Percentiles rank a stretch among this genome's conserved stretches.
phyloP scores from a whole-genome alignment of 2,329 filamentous ascomycete genomes.

The Amylocarpus encephaloides region DNA sequence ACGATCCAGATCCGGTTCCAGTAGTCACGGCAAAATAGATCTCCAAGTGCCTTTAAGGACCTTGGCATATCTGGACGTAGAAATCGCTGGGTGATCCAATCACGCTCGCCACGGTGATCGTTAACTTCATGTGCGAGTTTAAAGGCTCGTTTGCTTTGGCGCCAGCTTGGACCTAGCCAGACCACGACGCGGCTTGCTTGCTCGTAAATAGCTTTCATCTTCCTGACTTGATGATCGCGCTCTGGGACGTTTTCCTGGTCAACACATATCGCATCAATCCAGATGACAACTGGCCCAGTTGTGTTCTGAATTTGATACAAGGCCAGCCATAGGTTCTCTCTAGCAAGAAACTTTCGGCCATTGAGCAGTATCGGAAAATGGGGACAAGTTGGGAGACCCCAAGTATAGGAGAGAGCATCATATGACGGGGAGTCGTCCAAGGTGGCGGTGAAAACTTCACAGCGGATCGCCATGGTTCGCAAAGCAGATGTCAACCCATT shows the following conservation, averaged over 20 bases:
- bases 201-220: constrained; percentile 14
- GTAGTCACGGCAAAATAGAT: neutral
- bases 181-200: constrained; percentile 8
- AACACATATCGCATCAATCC: constrained; percentile 18
- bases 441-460: neutral
- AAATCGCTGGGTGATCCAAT: neutral
- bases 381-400: neutral
- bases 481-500: neutral
- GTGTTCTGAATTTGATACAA: neutral
- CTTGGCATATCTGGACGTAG: neutral
- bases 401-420: neutral
- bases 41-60: neutral
- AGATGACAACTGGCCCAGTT: neutral
- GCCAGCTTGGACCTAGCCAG: constrained; percentile 5
- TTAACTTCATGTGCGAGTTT: neutral
- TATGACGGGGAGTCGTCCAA: neutral
- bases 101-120: neutral
- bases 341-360: neutral
- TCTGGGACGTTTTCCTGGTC: constrained; percentile 10
- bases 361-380: neutral
- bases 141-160: too few species aligned
- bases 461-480: neutral
- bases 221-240: constrained; percentile 6
- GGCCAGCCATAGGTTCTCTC: neutral
- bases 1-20: constrained; percentile 2